These are phyloP conservation scores for Penstemon eatonii DNA, from an alignment of 257 asterid species.

Conservation along the genomic window DNA sequence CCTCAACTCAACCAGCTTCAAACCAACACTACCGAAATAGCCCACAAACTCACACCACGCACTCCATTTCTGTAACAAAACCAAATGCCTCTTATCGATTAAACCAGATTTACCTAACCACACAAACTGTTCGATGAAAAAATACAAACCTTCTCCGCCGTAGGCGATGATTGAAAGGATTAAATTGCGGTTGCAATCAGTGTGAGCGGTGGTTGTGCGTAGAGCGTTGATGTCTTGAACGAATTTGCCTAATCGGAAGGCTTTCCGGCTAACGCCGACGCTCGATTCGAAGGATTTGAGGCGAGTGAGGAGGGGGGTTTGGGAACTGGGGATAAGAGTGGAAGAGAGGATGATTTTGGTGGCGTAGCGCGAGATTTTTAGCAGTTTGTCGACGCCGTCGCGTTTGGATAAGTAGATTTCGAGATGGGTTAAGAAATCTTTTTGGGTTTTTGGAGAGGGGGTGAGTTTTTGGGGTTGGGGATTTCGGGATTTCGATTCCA, in stretches of 20 bases:
- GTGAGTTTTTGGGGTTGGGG: conserved; percentile 18
- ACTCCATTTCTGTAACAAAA: conserved; percentile 55
- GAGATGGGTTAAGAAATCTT: conserved; percentile 68
- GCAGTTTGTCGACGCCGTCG: conserved; percentile 86
- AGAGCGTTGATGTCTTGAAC: conserved; percentile 80
- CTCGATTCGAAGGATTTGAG: conserved; percentile 83
- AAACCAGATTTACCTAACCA: conserved; percentile 81
- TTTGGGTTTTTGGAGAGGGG: conserved; percentile 14
- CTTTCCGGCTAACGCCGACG: conserved; percentile 87
- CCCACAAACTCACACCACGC: conserved; percentile 90
- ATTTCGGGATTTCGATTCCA: conserved; percentile 41
- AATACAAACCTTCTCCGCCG: conserved; percentile 89
- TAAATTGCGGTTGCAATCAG: conserved; percentile 28
- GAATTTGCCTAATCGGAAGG: conserved; percentile 91
- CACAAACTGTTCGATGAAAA: conserved; percentile 80
- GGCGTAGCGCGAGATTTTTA: conserved; percentile 90
- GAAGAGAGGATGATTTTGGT: conserved; percentile 73
- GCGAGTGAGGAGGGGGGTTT: conserved; percentile 41
- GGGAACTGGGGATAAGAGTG: conserved; percentile 36
- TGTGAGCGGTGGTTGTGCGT: conserved; percentile 34
- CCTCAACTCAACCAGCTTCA: conserved; percentile 66
- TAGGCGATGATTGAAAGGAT: conserved; percentile 45
- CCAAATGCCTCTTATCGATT: conserved; percentile 55
- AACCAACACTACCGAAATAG: conserved; percentile 74
- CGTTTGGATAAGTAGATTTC: conserved; percentile 83